Evolutionary conservation across 2,329 filamentous ascomycete genomes (phyloP), one percentile per base, ranked within the genome.

Genomic region (Cercospora sesami): DNA sequence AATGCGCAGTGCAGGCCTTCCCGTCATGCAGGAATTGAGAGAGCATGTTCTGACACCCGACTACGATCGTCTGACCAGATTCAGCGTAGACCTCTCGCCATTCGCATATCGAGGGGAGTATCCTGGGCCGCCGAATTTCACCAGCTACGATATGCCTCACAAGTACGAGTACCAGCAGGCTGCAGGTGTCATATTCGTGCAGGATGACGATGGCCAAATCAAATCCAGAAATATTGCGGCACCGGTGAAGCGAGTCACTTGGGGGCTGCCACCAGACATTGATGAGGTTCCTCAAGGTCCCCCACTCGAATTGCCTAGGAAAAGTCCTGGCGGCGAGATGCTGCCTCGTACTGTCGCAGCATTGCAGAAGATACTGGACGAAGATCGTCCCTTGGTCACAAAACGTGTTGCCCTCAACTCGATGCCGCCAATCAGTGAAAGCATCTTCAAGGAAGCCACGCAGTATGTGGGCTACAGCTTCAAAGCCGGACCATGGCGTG

Each of bases 381-480:
- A 89, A 3, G 82, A 90, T 63, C 87, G 94, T 0, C 93, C 94
- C 0, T 88, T 97, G 57, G 96, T 94, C 88, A 97, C 94, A 3
- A 88, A 94, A 0, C 89, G 94, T 21, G 91, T 90, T 2, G 84
- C 97, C 14, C 85, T 90, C 73, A 97, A 97, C 79, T 85, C 86
- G 63, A 83, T 97, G 31, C 69, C 71, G 3, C 66, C 81, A 69
- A 81, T 84, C 60, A 83, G 84, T 67, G 83, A 84, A 28, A 83
- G 84, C 63, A 80, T 82, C 18, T 81, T 97, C 68, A 91, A 92
- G 74, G 86, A 90, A 76, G 91, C 91, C 58, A 86, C 94, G 63
- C 91, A 93, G 70, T 94, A 95, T 74, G 89, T 92, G 4, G 93
- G 91, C 8, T 99, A 97, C 80, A 92, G 94, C 80, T 97, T 98